Evolutionary conservation across 2,329 filamentous ascomycete species (phyloP).

Genomic region (Fonsecaea nubica): DNA sequence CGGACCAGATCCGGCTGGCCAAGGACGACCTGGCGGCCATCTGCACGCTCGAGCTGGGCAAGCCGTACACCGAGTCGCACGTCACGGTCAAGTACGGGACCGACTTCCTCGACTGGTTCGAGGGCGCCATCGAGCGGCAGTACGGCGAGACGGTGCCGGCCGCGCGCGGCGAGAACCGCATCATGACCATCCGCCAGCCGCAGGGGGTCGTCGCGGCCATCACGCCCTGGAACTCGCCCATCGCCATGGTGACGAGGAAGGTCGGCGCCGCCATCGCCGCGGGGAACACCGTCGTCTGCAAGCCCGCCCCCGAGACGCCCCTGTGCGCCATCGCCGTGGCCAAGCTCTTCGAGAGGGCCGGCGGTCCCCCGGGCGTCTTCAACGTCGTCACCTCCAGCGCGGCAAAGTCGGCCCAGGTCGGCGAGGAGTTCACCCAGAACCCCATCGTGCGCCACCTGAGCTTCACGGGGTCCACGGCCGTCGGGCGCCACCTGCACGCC

Average conservation of each 20-base stretch:
- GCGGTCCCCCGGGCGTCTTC: conserved; percentile 44
- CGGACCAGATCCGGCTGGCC: conserved; percentile 68
- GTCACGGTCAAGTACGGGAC: conserved; percentile 57
- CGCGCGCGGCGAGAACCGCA: conserved; percentile 71
- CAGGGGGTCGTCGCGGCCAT: conserved; percentile 83
- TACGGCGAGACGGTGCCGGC: conserved; percentile 63
- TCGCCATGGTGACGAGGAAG: conserved; percentile 67
- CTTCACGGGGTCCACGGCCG: conserved; percentile 49
- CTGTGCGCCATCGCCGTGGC: conserved; percentile 44
- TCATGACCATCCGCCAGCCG: conserved; percentile 82
- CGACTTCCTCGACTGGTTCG: conserved; percentile 60
- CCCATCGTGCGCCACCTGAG: conserved; percentile 41
- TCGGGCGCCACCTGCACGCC: conserved; percentile 50
- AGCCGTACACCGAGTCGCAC: conserved; percentile 58
- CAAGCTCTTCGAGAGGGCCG: conserved; percentile 44
- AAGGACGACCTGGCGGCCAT: conserved; percentile 63
- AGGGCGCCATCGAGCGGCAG: conserved; percentile 55
- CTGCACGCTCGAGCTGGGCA: conserved; percentile 66
- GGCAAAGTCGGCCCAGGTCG: conserved; percentile 78
- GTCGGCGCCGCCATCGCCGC: conserved; percentile 47
- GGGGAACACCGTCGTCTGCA: conserved; percentile 49
- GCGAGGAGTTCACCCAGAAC: conserved; percentile 49
- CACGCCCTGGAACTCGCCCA: conserved; percentile 88
- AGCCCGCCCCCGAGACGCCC: conserved; percentile 47
- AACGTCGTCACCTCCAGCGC: conserved; percentile 56